Percentiles rank a stretch among this genome's conserved stretches.
phyloP scores from a whole-genome alignment of 1,284 basidiomycete genomes.

The Pholiota adiposa region DNA sequence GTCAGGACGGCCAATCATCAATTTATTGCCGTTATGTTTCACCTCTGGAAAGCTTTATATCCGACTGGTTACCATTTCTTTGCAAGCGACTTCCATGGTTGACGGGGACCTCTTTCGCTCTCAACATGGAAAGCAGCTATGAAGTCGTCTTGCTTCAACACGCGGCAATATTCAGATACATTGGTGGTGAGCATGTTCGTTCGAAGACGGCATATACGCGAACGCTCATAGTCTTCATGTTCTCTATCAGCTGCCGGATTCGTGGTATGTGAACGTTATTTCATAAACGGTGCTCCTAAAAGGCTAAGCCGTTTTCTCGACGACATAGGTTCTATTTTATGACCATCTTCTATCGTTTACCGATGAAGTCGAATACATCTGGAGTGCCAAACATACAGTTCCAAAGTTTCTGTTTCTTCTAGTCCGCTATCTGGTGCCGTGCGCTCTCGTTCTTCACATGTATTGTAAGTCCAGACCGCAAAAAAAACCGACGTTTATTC shows the following conservation, averaged over 20 bases:
- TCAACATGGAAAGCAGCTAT: background rate
- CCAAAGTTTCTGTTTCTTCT: slow-evolving; percentile 50
- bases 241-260: background rate
- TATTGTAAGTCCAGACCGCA: slow-evolving; percentile 36
- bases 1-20: slow-evolving; percentile 1
- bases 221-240: background rate
- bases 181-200: slow-evolving; percentile 2
- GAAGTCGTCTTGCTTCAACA: background rate
- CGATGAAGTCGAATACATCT: slow-evolving; percentile 50
- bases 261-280: slow-evolving; percentile 1
- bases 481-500: background rate
- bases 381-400: slow-evolving; percentile 43
- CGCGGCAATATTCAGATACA: background rate
- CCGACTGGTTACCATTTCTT: slow-evolving; percentile 3
- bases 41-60: background rate
- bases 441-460: slow-evolving; percentile 38
- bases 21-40: slow-evolving; percentile 7
- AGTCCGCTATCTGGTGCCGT: slow-evolving; percentile 50
- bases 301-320: background rate
- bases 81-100: slow-evolving; percentile 1
- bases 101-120: background rate
- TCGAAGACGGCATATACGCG: background rate
- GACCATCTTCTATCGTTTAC: slow-evolving; percentile 50
- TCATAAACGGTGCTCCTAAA: background rate
- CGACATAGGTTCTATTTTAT: slow-evolving; percentile 46